Conservation (phyloP, 2,329 filamentous ascomycete genomes). For the Clarireedia paspali region DNA sequence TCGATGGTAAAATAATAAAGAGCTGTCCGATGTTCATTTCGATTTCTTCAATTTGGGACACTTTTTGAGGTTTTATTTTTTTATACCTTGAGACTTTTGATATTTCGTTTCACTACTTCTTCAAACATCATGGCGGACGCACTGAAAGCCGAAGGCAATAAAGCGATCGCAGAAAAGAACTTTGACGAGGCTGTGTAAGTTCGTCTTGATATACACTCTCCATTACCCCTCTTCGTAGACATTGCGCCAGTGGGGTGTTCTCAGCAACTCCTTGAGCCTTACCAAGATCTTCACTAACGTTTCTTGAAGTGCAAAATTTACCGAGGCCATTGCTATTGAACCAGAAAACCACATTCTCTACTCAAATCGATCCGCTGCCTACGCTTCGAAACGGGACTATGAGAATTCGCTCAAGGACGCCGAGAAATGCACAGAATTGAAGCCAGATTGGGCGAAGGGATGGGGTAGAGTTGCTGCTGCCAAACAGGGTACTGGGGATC, state of each 20-base stretch:
- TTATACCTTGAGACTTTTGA: neutral
- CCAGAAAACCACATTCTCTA: slow-evolving; percentile 92
- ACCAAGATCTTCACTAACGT: slow-evolving; percentile 11
- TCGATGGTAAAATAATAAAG: neutral
- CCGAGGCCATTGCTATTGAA: slow-evolving; percentile 82
- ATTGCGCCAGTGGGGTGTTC: no score
- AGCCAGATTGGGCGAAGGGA: slow-evolving; percentile 97
- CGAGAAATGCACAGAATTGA: slow-evolving; percentile 86
- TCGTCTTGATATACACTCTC: slow-evolving; percentile 15
- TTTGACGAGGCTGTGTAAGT: slow-evolving; percentile 92
- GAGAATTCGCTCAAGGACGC: slow-evolving; percentile 80
- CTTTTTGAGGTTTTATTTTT: neutral
- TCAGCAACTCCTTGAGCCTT: no score
- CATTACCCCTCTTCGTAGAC: neutral
- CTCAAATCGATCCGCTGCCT: slow-evolving; percentile 85
- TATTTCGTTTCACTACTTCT: neutral
- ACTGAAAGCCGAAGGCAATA: slow-evolving; percentile 96
- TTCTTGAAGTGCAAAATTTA: slow-evolving; percentile 73
- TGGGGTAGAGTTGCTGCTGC: slow-evolving; percentile 92
- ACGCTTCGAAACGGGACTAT: slow-evolving; percentile 87
- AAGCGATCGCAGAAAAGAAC: slow-evolving; percentile 96
- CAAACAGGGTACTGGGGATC: slow-evolving; percentile 77
- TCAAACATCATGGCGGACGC: slow-evolving; percentile 40
- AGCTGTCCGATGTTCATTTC: neutral
- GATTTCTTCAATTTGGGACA: neutral